These are phyloP conservation scores for Fusarium veterinarium DNA, from an alignment of 2,329 filamentous ascomycete genomes.

Conservation along the genomic window DNA sequence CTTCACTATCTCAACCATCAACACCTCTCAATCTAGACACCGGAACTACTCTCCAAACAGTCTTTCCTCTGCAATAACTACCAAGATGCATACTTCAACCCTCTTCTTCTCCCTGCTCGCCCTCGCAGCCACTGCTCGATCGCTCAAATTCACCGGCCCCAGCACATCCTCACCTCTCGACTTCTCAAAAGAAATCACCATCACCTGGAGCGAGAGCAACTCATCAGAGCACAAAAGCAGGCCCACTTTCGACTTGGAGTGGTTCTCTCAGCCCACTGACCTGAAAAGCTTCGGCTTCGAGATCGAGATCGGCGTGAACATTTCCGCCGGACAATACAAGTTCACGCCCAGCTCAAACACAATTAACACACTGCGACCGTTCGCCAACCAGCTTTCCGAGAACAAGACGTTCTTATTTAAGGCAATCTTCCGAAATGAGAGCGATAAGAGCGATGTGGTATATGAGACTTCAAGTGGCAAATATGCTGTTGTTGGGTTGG, in stretches of 20 bases:
- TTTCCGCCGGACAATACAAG: not conserved
- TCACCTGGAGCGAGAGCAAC: not conserved
- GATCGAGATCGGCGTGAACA: fast-evolving
- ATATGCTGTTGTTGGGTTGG: not conserved
- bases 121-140: not conserved
- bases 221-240: fast-evolving
- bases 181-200: fast-evolving
- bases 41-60: no score
- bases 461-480: no score
- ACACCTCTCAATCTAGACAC: no score
- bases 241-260: not conserved
- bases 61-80: no score
- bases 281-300: not conserved
- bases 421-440: not conserved
- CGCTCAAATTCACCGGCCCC: not conserved
- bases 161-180: not conserved
- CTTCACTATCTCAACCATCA: no score
- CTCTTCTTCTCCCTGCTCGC: not conserved
- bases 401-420: not conserved
- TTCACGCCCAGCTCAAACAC: not conserved
- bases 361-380: not conserved
- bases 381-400: not conserved
- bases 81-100: not conserved
- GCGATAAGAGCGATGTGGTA: not conserved
- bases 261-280: not conserved